Conservation (phyloP, 192 early-diverging fungal species). For the Chytriomyces sp. region DNA sequence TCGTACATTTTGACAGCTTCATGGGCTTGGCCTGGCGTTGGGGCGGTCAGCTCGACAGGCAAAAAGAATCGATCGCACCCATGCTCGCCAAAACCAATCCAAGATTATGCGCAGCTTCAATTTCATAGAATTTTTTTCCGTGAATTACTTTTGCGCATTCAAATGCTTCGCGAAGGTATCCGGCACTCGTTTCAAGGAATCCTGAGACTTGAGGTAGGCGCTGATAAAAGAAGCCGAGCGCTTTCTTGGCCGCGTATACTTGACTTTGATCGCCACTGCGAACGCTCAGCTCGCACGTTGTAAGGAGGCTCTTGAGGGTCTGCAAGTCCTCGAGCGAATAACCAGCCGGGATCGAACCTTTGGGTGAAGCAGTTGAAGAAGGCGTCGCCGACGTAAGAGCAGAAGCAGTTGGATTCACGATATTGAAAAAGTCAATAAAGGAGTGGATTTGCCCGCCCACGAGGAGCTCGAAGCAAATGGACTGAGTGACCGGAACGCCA, state of each 20-base stretch:
- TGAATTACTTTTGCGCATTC: conserved; percentile 28
- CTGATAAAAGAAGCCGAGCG: conserved; percentile 44
- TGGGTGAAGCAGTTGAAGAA: neutral
- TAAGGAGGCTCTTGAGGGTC: conserved; percentile 42
- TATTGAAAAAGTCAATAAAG: conserved; percentile 50
- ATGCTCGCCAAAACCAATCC: conserved; percentile 33
- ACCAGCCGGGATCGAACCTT: neutral
- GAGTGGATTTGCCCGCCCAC: conserved; percentile 42
- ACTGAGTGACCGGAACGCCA: conserved; percentile 29
- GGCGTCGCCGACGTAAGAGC: neutral
- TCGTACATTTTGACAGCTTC: conserved; percentile 48
- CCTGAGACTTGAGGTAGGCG: no score
- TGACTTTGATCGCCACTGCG: conserved; percentile 17
- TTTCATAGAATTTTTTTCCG: conserved; percentile 34
- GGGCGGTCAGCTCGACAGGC: neutral
- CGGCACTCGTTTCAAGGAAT: conserved; percentile 16
- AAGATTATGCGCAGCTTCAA: conserved; percentile 45
- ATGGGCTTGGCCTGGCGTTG: conserved; percentile 27
- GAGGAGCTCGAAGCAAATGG: conserved; percentile 49
- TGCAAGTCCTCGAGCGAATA: conserved; percentile 17
- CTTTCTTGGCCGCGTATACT: conserved; percentile 42
- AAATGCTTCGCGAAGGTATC: conserved; percentile 44
- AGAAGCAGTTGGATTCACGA: conserved; percentile 18
- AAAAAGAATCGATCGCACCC: conserved; percentile 4
- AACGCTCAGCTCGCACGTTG: conserved; percentile 34